phyloP scores from a whole-genome alignment of 179 eudicot genomes.

The Amaranthus tricolor region DNA sequence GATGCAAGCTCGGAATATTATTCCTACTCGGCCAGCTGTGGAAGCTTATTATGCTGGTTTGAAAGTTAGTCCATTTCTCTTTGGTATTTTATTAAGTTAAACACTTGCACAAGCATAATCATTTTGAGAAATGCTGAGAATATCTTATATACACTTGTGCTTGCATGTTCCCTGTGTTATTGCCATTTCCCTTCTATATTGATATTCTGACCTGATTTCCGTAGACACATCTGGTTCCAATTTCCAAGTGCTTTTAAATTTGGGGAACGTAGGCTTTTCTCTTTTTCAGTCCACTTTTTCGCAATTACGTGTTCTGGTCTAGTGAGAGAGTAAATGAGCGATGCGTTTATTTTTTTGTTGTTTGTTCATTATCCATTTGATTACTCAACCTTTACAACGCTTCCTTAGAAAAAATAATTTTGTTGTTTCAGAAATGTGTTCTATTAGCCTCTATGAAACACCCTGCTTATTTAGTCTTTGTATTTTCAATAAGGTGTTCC shows the following conservation, averaged over 20 bases:
- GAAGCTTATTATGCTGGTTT: constrained; percentile 76
- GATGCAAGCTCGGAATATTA: constrained; percentile 59
- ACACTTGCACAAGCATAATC: too few relatives aligned
- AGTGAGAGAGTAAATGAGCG: too few relatives aligned
- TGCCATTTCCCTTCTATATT: neutral
- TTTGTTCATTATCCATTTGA: too few relatives aligned
- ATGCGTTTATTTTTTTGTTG: too few relatives aligned
- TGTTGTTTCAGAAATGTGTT: neutral
- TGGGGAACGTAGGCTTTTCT: too few relatives aligned
- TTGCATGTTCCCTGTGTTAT: neutral
- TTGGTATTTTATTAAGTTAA: neutral
- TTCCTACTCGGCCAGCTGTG: constrained; percentile 58
- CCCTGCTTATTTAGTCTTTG: too few relatives aligned
- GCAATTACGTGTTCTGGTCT: neutral
- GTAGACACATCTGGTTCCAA: too few relatives aligned
- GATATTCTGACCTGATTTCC: neutral
- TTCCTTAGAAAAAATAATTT: neutral
- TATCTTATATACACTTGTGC: neutral
- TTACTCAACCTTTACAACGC: too few relatives aligned
- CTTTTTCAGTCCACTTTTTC: neutral
- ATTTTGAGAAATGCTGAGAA: too few relatives aligned
- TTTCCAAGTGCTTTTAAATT: too few relatives aligned
- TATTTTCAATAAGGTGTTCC: too few relatives aligned
- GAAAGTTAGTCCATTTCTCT: constrained; percentile 52
- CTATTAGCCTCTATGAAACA: too few relatives aligned